A percentile compares a stretch with the other conserved stretches of the same genome.
phyloP scores from a whole-genome alignment of 495 filamentous ascomycete genomes.

The Aspergillus funiculosus region DNA sequence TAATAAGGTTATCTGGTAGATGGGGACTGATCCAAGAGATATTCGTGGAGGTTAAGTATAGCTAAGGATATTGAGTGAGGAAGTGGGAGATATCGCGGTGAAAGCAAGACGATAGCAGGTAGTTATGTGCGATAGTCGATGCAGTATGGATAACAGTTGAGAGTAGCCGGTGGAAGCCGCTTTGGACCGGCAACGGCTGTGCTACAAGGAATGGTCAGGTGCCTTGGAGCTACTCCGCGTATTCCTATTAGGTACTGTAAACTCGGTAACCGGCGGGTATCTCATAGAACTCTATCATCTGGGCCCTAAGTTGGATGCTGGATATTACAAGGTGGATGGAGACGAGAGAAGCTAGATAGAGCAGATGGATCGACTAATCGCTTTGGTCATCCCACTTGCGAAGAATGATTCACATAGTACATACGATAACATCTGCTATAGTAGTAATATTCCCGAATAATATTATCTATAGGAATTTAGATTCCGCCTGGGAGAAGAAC shows the following conservation, averaged over 20 bases:
- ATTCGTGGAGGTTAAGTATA: constrained; percentile 1
- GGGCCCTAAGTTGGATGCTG: too few species aligned
- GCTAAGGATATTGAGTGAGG: constrained; percentile 1
- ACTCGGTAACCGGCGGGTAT: constrained; percentile 1
- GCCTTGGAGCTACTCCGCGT: background rate
- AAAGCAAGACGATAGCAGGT: too few species aligned
- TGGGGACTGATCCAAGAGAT: background rate
- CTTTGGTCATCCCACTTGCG: too few species aligned
- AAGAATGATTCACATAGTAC: too few species aligned
- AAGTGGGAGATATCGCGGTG: background rate
- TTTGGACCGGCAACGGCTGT: constrained; percentile 9
- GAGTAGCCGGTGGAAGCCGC: constrained; percentile 21
- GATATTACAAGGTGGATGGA: too few species aligned
- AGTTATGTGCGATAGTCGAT: background rate
- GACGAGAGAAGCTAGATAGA: too few species aligned
- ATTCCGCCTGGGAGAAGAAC: background rate
- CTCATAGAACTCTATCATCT: background rate
- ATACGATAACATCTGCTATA: too few species aligned
- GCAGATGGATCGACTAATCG: too few species aligned
- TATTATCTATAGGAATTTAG: background rate
- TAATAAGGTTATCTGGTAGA: background rate
- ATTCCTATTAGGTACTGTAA: constrained; percentile 5
- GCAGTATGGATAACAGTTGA: background rate
- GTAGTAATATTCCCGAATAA: constrained; percentile 8
- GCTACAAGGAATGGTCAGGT: constrained; percentile 5